These are phyloP conservation scores for Mollisiaceae sp. DNA, from an alignment of 2,329 filamentous ascomycete genomes.

Conservation along the genomic window DNA sequence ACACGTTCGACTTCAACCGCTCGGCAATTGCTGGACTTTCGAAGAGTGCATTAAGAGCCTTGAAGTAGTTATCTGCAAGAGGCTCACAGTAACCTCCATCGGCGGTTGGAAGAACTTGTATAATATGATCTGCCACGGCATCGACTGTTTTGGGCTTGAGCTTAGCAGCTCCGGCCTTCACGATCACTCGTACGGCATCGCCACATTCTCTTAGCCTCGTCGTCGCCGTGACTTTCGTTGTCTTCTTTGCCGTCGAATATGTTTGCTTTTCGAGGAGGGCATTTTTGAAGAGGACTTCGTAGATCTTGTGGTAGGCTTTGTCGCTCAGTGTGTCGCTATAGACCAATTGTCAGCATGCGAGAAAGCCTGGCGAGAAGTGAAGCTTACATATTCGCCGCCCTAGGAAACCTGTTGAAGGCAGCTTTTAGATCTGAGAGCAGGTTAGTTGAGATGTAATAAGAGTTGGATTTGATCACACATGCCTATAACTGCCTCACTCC, in stretches of 20 bases:
- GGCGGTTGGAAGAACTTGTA: slow-evolving; percentile 68
- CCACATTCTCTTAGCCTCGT: slow-evolving; percentile 71
- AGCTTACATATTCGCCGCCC: slow-evolving; percentile 38
- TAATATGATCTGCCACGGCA: slow-evolving; percentile 80
- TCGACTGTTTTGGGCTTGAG: slow-evolving; percentile 80
- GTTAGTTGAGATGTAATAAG: slow-evolving; percentile 8
- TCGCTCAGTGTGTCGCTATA: slow-evolving; percentile 61
- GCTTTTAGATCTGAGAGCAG: slow-evolving; percentile 36
- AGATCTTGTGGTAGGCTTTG: slow-evolving; percentile 80
- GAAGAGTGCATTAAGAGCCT: slow-evolving; percentile 72
- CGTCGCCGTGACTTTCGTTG: slow-evolving; percentile 54
- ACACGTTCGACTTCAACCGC: slow-evolving; percentile 65
- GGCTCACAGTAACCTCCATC: slow-evolving; percentile 70
- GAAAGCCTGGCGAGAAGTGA: background rate
- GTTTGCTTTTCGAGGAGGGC: slow-evolving; percentile 69
- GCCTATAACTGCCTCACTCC: slow-evolving; percentile 28
- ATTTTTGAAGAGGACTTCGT: slow-evolving; percentile 78
- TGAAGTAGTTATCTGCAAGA: slow-evolving; percentile 78
- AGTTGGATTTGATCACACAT: background rate
- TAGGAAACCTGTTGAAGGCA: slow-evolving; percentile 37
- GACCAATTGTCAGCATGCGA: slow-evolving; percentile 22
- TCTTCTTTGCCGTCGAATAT: slow-evolving; percentile 61
- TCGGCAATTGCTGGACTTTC: slow-evolving; percentile 79
- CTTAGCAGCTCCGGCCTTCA: slow-evolving; percentile 70
- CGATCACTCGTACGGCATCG: slow-evolving; percentile 71